Conservation (phyloP, 345 rosid genomes). For the Acer negundo region DNA sequence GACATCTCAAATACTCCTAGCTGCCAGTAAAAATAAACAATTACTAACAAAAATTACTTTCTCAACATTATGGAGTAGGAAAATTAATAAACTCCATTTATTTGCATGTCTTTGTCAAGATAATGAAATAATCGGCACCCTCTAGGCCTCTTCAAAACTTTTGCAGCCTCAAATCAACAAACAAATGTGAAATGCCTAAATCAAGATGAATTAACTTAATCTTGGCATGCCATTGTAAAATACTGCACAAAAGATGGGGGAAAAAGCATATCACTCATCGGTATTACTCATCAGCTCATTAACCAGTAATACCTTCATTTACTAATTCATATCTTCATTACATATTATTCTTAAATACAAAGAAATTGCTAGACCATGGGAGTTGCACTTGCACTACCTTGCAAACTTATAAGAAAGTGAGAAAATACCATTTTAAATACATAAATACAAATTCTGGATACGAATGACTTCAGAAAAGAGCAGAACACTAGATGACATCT, state of each 20-base stretch:
- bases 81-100: neutral
- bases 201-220: neutral
- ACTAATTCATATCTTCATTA: neutral
- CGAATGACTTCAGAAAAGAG: neutral
- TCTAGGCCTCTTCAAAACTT: neutral
- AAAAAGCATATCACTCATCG: too few species aligned
- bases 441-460: neutral
- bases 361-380: neutral
- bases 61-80: neutral
- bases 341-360: neutral
- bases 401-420: neutral
- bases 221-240: too few species aligned
- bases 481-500: neutral
- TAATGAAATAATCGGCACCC: neutral
- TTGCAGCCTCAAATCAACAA: neutral
- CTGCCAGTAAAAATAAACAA: constrained; percentile 42
- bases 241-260: too few species aligned
- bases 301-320: neutral
- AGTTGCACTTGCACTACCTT: neutral
- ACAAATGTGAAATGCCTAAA: neutral
- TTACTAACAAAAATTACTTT: neutral
- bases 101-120: neutral
- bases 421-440: neutral
- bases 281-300: too few species aligned
- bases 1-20: constrained; percentile 95